Evolutionary conservation across 768 basidiomycete genomes (phyloP), one percentile per base, ranked within the genome.

Genomic region (Glaciozyma martinii): DNA sequence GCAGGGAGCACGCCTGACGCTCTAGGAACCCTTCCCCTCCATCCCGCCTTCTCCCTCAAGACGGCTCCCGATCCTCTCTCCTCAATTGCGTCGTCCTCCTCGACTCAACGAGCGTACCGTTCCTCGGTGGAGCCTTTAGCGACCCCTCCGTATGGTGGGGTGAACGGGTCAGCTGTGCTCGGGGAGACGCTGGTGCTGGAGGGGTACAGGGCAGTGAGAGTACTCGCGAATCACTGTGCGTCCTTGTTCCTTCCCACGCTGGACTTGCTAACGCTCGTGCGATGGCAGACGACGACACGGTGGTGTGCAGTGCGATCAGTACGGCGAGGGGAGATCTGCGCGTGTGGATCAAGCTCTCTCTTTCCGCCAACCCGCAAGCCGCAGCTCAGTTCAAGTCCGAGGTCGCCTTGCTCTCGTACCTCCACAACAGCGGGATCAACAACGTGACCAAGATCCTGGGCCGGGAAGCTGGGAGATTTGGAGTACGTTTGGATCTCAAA

Each of bases 281-380:
- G n/a, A n/a, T n/a, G n/a, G n/a, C n/a, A n/a, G n/a, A 69, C 61
- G 68, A 69, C 64, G 68, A 69, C 37, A 44, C 64, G 15, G 68
- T 69, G 32, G 68, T 61, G 10, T 65, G 64, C 33, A 58, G 68
- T 16, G 68, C 64, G 3, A 56, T 65, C 59, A 57, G 55, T 15
- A 61, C 56, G 7, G 40, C 50, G 1, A 47, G 68, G 8, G 61
- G 64, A 18, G 68, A 69, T 30, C 56, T 49, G 37, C 46, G 33
- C 10, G 64, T 69, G 7, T 43, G 49, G 13, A 21, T 69, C 58
- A 69, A 69, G 61, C 53, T 69, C 32, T 57, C 54, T 15, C 59
- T 69, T 6, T 60, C 59, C 23, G 64, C 61, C 12, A 65, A 62
- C 21, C 55, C 68, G 18, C 25, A 33, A 10, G 64, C 52, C 10